phyloP scores from a whole-genome alignment of 495 filamentous ascomycete species.

The Trichoderma reesei region DNA sequence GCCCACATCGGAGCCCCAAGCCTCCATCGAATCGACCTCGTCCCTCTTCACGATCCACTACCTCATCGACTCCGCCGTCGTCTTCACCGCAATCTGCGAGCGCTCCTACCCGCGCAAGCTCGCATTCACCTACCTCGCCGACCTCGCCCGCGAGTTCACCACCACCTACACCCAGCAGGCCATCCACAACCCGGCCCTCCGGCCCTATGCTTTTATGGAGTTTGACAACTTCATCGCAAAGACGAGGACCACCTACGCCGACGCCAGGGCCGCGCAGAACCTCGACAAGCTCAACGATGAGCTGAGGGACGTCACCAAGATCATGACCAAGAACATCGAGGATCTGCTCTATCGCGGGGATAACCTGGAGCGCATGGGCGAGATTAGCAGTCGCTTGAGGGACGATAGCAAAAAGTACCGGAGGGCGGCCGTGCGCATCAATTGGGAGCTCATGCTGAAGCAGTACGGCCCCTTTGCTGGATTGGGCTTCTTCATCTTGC shows the following conservation, averaged over 20 bases:
- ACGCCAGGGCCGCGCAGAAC: slow-evolving; percentile 78
- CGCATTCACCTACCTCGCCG: slow-evolving; percentile 94
- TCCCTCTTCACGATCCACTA: slow-evolving; percentile 78
- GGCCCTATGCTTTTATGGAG: slow-evolving; percentile 92
- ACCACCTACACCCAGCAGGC: slow-evolving; percentile 67
- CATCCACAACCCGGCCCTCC: slow-evolving; percentile 61
- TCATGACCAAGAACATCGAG: slow-evolving; percentile 99
- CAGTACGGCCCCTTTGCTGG: slow-evolving; percentile 89
- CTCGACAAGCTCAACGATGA: slow-evolving; percentile 89
- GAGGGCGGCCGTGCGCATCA: slow-evolving; percentile 87
- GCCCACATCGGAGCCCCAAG: slow-evolving; percentile 81
- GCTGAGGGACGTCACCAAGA: slow-evolving; percentile 92
- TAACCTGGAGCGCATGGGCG: slow-evolving; percentile 93
- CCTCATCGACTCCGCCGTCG: slow-evolving; percentile 66
- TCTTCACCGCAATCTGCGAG: slow-evolving; percentile 90
- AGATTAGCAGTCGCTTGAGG: slow-evolving; percentile 72
- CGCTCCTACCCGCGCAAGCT: slow-evolving; percentile 93
- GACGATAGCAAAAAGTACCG: slow-evolving; percentile 94
- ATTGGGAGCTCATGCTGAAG: slow-evolving; percentile 94
- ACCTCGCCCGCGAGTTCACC: slow-evolving; percentile 83
- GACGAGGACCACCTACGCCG: slow-evolving; percentile 91
- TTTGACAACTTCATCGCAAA: slow-evolving; percentile 95
- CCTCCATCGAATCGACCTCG: slow-evolving; percentile 74
- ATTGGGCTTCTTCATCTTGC: slow-evolving; percentile 65
- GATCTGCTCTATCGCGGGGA: slow-evolving; percentile 93